A percentile compares a stretch with the other conserved stretches of the same genome.
Conservation (phyloP, 441 rosid species). For the Gossypium gossypioides region DNA sequence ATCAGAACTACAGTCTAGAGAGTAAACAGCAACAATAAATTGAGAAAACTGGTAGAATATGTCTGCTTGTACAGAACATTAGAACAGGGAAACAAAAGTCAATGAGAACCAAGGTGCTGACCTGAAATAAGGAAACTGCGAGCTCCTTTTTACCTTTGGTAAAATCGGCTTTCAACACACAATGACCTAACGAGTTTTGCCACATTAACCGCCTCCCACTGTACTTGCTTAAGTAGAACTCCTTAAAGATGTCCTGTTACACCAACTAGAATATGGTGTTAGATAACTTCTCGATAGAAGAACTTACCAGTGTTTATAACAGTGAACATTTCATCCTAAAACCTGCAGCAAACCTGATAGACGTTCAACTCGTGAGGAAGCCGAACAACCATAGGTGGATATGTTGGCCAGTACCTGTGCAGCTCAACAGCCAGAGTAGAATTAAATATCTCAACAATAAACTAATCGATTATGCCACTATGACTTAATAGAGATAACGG, state of each 20-base stretch:
- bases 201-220: conserved; percentile 98
- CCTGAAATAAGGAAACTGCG: conserved; percentile 97
- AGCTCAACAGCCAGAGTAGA: conserved; percentile 22
- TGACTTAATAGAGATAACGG: conserved; percentile 10
- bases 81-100: not conserved
- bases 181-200: conserved; percentile 96
- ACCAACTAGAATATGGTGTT: conserved; percentile 12
- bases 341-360: conserved; percentile 61
- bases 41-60: conserved; percentile 18
- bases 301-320: not conserved
- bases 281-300: not conserved
- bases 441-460: conserved; percentile 3
- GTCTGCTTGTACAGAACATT: conserved; percentile 5
- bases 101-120: conserved; percentile 19
- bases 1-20: conserved; percentile 88
- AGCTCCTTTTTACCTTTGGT: conserved; percentile 90
- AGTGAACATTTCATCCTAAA: not conserved
- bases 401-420: conserved; percentile 92
- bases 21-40: not conserved
- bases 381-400: conserved; percentile 96
- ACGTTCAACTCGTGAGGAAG: conserved; percentile 96
- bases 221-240: conserved; percentile 89
- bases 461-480: not conserved
- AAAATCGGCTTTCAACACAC: conserved; percentile 87
- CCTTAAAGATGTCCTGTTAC: conserved; percentile 87